Evolutionary conservation across 2,329 filamentous ascomycete species (phyloP).

Genomic region (Xylaria sp.): DNA sequence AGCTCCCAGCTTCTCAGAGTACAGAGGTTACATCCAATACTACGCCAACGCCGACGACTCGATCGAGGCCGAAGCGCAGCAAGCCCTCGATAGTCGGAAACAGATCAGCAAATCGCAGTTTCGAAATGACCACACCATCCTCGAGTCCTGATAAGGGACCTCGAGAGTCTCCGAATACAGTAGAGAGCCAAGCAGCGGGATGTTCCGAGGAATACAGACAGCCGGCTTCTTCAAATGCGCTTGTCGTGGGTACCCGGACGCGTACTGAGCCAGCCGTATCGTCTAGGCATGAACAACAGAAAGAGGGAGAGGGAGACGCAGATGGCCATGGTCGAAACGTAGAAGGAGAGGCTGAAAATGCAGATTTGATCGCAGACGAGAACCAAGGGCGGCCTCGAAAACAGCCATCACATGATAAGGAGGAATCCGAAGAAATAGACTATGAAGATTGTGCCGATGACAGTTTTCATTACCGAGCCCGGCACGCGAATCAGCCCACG

Average conservation of each 20-base stretch:
- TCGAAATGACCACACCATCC: slow-evolving; percentile 38
- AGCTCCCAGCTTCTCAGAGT: slow-evolving; percentile 27
- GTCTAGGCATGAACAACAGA: neutral
- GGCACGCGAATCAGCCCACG: slow-evolving; percentile 27
- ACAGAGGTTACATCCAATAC: slow-evolving; percentile 29
- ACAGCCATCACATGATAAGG: neutral
- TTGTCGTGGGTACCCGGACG: neutral
- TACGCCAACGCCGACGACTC: slow-evolving; percentile 27
- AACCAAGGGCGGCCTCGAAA: neutral
- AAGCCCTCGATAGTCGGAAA: slow-evolving; percentile 2
- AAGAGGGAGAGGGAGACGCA: neutral
- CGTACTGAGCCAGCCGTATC: neutral
- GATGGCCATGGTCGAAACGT: neutral
- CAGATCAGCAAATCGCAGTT: slow-evolving; percentile 30
- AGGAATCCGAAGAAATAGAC: slow-evolving; percentile 19
- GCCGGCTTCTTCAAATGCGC: neutral
- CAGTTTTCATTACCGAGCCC: slow-evolving; percentile 41
- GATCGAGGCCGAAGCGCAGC: slow-evolving; percentile 11
- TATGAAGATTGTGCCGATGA: slow-evolving; percentile 37
- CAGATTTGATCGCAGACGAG: neutral
- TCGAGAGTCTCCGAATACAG: neutral
- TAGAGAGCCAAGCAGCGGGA: neutral
- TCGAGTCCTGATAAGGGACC: slow-evolving; percentile 30
- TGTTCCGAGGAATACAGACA: neutral
- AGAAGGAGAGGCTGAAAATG: neutral